Evolutionary conservation across 176 grass and related monocot species (phyloP), one percentile per base, ranked within the genome.

Genomic region (Tillandsia leiboldiana): DNA sequence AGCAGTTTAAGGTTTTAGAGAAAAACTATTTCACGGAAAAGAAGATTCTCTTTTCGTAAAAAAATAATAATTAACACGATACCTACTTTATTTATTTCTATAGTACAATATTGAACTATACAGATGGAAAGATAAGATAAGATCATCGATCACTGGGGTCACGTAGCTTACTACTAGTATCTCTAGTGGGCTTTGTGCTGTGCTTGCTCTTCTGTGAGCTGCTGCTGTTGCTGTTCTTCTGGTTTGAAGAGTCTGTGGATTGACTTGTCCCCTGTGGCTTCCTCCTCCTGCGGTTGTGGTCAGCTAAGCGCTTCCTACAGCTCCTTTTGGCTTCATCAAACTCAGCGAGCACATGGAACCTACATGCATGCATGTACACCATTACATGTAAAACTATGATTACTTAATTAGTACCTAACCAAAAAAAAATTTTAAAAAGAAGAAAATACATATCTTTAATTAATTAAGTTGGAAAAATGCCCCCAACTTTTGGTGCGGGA

Each of bases 241-340:
- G 13, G 13, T 12, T 48, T 9, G 66, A 49, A 11, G 42, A 9
- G 14, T 68, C 11, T 70, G 54, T 10, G 27, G 54, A 26, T 11
- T 8, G 10, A 2, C 18, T 14, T 57, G 33, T 2, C 47, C 29
- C 49, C 0, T 75, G 73, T 51, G 84, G 88, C 88, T 87, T 91
- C 81, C 88, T 72, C 72, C 88, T 73, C 72, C 88, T 85, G 64
- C 88, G 84, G 84, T 91, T 91, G 88, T 91, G 81, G 84, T 91
- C 88, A 2, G 88, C 84, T 11, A 85, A 82, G 65, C 88, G 81
- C 82, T 84, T 87, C 78, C 84, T 51, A 79, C 88, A 91, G 84
- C 81, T 91, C 59, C 88, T 80, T 63, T 91, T 91, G 49, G 79
- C 75, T 72, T 91, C 84, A 64, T 91, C 88, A 10, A 91, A 91